Evolutionary conservation across 805 yeast genomes (phyloP).

Genomic region (Myxozyma neotropica): DNA sequence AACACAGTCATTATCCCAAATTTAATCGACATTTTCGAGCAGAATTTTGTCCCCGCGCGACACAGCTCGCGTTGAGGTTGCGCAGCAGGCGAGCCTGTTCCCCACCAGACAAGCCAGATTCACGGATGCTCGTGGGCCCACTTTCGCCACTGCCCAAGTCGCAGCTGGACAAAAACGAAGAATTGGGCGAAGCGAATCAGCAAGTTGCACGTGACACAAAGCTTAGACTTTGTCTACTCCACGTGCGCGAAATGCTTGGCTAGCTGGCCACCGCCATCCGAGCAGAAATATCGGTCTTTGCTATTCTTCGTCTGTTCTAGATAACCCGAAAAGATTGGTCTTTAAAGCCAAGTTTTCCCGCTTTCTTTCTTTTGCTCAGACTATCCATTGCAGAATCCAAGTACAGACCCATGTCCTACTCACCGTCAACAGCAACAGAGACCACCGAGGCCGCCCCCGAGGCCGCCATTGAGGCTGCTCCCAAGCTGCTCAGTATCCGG

Average conservation of each 20-base stretch:
- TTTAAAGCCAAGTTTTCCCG: too few species aligned
- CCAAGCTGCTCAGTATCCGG: conserved; percentile 19
- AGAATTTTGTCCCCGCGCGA: background rate
- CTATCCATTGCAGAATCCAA: background rate
- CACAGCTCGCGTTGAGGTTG: too few species aligned
- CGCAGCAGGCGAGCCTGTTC: too few species aligned
- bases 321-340: too few species aligned
- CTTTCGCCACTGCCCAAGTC: background rate
- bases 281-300: background rate
- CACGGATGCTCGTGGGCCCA: conserved; percentile 1
- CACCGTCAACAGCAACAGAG: background rate
- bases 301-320: background rate
- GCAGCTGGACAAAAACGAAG: background rate
- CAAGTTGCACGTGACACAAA: background rate
- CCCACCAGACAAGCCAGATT: background rate
- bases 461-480: background rate
- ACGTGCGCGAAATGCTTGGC: conserved; percentile 11
- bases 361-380: background rate
- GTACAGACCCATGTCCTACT: background rate
- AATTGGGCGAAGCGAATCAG: too few species aligned
- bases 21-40: background rate
- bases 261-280: background rate
- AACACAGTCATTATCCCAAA: background rate
- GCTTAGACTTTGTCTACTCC: background rate
- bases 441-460: background rate